Conservation (phyloP, 1,284 basidiomycete species). For the Termitomyces sp. region DNA sequence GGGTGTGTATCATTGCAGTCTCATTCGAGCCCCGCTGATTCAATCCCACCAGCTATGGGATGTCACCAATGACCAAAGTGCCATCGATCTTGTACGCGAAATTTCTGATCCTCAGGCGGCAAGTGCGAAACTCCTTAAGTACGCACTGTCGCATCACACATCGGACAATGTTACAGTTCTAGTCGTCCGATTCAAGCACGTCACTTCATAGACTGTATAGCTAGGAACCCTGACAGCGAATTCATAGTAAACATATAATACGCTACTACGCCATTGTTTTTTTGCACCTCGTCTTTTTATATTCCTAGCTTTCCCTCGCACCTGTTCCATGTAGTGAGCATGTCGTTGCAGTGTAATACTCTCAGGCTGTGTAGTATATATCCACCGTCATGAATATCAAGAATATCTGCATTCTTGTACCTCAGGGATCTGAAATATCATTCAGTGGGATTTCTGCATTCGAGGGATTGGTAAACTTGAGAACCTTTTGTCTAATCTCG, state of each 20-base stretch:
- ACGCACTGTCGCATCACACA: slow-evolving; percentile 85
- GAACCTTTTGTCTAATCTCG: too few relatives aligned
- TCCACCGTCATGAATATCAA: slow-evolving; percentile 2
- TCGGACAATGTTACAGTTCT: slow-evolving; percentile 89
- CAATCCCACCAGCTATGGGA: slow-evolving; percentile 81
- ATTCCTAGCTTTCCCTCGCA: not conserved
- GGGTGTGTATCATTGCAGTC: slow-evolving; percentile 52
- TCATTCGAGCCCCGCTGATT: not conserved
- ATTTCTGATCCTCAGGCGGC: slow-evolving; percentile 82
- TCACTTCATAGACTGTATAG: slow-evolving; percentile 18
- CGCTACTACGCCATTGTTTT: not conserved
- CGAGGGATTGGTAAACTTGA: too few relatives aligned
- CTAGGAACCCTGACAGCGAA: not conserved
- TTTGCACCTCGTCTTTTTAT: not conserved
- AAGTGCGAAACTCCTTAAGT: slow-evolving; percentile 72
- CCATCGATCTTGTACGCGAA: slow-evolving; percentile 80
- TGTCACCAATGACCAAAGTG: slow-evolving; percentile 88
- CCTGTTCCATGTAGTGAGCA: not conserved
- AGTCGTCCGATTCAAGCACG: slow-evolving; percentile 67
- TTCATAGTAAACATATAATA: not conserved
- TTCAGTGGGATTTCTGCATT: too few relatives aligned
- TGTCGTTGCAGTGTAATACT: slow-evolving; percentile 2
- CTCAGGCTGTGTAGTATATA: slow-evolving; percentile 7
- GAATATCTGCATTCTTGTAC: too few relatives aligned
- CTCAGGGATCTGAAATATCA: too few relatives aligned